These are phyloP conservation scores for Fusarium foetens DNA, from an alignment of 2,329 filamentous ascomycete species.

Conservation along the genomic window DNA sequence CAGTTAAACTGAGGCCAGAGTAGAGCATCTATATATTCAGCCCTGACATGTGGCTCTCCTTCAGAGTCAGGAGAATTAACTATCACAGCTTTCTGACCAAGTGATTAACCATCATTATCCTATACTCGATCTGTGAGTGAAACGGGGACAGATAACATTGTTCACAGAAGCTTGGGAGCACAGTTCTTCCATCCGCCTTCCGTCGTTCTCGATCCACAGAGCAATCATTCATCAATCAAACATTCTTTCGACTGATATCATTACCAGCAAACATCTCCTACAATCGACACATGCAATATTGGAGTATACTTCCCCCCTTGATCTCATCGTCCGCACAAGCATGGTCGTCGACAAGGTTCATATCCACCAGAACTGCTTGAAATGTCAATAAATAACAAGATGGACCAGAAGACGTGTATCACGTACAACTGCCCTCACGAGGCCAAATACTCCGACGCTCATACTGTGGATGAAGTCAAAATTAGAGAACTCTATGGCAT, in stretches of 20 bases:
- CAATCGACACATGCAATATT: rapidly evolving
- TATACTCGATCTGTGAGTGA: neutral
- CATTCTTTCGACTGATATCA: neutral
- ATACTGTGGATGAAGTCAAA: neutral
- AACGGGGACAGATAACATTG: neutral
- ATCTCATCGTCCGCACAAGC: neutral
- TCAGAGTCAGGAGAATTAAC: neutral
- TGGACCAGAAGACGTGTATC: neutral
- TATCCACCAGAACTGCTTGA: neutral
- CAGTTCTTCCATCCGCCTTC: too few species aligned
- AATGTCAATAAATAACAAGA: neutral
- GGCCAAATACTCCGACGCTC: neutral
- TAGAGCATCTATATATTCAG: neutral
- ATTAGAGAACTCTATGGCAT: neutral
- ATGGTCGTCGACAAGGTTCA: neutral
- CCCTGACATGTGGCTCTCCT: neutral
- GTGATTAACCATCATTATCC: neutral
- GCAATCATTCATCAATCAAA: too few species aligned
- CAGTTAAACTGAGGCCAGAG: neutral
- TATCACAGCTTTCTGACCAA: neutral
- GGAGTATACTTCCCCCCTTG: neutral
- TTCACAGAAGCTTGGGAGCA: too few species aligned
- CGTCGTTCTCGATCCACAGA: too few species aligned
- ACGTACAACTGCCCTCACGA: too few species aligned
- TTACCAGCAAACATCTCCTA: neutral